Percentiles rank a stretch among this genome's conserved stretches.
phyloP scores from a whole-genome alignment of 1,284 basidiomycete genomes.

The Bondarzewia mesenterica region DNA sequence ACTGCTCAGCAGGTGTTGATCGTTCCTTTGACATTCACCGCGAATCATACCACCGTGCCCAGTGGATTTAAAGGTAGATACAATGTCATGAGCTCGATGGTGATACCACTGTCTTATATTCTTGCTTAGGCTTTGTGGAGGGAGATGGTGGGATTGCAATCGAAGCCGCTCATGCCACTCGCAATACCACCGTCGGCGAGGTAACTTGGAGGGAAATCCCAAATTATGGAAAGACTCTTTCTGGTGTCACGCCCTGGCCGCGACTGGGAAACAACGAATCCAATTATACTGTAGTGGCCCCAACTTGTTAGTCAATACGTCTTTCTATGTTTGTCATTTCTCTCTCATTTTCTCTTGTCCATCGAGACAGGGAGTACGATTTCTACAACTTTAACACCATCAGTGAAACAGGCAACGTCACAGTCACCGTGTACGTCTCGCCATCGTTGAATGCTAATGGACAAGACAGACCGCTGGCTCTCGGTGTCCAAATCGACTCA shows the following conservation, averaged over 20 bases:
- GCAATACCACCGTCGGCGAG: conserved; percentile 43
- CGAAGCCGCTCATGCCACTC: conserved; percentile 50
- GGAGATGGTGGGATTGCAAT: conserved; percentile 56
- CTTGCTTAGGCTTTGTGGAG: conserved; percentile 51
- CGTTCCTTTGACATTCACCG: conserved; percentile 32
- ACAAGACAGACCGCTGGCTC: conserved; percentile 41
- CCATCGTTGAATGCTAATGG: conserved; percentile 54
- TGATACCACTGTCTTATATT: not conserved
- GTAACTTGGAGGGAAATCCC: conserved; percentile 53
- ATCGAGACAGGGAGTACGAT: conserved; percentile 50
- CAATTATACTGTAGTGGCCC: conserved; percentile 52
- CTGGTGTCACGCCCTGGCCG: conserved; percentile 56
- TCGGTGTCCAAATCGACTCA: conserved; percentile 50
- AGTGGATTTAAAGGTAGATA: conserved; percentile 40
- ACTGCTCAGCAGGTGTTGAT: conserved; percentile 27
- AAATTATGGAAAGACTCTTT: conserved; percentile 48
- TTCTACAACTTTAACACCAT: conserved; percentile 52
- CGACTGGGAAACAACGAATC: conserved; percentile 38
- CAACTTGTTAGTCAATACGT: conserved; percentile 34
- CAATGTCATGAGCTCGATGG: not conserved
- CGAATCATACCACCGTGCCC: conserved; percentile 30
- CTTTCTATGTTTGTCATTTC: not conserved
- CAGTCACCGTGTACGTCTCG: conserved; percentile 45
- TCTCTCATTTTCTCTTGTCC: not conserved
- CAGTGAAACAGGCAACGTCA: conserved; percentile 33